Base-by-base conservation (phyloP, 495 filamentous ascomycete species). In the Daldinia concentrica region DNA sequence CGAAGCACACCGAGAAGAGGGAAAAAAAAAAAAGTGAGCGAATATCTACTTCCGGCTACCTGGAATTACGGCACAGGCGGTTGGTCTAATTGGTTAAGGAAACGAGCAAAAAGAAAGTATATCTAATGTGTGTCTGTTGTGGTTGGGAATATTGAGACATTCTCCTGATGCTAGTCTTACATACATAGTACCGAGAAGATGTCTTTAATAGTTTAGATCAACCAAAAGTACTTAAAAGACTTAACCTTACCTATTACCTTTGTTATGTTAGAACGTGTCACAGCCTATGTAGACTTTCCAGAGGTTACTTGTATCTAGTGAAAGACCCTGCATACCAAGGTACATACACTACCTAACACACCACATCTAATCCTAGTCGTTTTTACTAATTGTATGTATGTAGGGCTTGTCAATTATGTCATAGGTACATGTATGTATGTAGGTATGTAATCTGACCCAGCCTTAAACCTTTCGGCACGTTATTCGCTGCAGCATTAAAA, bases 401-500 rank as follows among this genome's bases (percentile, higher is more conserved):
- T 14, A 45, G 17, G 19, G 12, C 19, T 22, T 48, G 43, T 24
- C 43, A 48, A 48, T 48, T 22, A 48, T 48, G 43, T 48, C 43
- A 48, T 48, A 48, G n/a, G 15, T 7, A 7, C 8, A 41, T 30
- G 29, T n/a, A n/a, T n/a, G n/a, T 0, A 43, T 7, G 41, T 22
- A 45, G 8, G 17, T 22, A 48, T 22, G 17, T 14, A 24, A 41
- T 15, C 15, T 41, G 39, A 41, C 39, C 39, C 12, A 36, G 34
- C 34, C 34, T 36, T 36, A 12, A 30, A 36, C 37, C 37, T 41
- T 41, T 41, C 8, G n/a, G 39, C 39, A 17, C 37, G 37, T 41
- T 41, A 41, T 41, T 17, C 37, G 37, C 37, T 41, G 37, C n/a
- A 41, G 39, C 37, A 52, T 30, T 66, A 66, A n/a, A n/a, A n/a